These are phyloP conservation scores for Grosmannia penicillata DNA, from an alignment of 2,329 filamentous ascomycete genomes.

Conservation along the genomic window DNA sequence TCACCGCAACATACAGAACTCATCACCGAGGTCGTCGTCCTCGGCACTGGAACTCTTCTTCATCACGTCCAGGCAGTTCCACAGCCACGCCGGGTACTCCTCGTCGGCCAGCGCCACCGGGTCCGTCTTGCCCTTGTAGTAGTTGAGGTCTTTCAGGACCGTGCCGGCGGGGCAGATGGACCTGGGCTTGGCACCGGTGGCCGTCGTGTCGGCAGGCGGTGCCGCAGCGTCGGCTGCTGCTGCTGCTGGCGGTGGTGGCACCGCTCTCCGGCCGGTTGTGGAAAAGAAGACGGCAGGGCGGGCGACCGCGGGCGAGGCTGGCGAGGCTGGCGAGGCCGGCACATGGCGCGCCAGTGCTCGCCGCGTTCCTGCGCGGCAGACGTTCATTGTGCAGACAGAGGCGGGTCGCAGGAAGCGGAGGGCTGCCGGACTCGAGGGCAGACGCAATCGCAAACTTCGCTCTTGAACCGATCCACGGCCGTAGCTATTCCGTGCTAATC, in stretches of 20 bases:
- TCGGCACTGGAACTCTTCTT: conserved; percentile 31
- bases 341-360: conserved; percentile 22
- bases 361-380: conserved; percentile 34
- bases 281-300: conserved; percentile 22
- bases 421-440: too few species aligned
- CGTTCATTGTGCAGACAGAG: conserved; percentile 19
- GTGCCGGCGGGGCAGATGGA: conserved; percentile 33
- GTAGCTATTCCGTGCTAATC: too few species aligned
- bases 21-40: conserved; percentile 48
- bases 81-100: conserved; percentile 71
- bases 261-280: conserved; percentile 11
- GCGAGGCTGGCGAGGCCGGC: conserved; percentile 11
- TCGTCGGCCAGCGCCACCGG: conserved; percentile 60
- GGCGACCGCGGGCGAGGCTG: conserved; percentile 7
- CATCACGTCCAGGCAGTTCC: conserved; percentile 52
- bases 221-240: conserved; percentile 13
- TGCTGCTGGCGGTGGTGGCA: conserved; percentile 8
- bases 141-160: conserved; percentile 59
- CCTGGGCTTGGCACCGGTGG: conserved; percentile 11
- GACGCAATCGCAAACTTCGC: too few species aligned
- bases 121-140: conserved; percentile 56
- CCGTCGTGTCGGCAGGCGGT: conserved; percentile 4
- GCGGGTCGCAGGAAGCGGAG: neutral
- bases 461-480: too few species aligned
- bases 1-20: conserved; percentile 54